These are phyloP conservation scores for Solanum ossicruentum DNA, from an alignment of 257 asterid genomes.

Conservation along the genomic window DNA sequence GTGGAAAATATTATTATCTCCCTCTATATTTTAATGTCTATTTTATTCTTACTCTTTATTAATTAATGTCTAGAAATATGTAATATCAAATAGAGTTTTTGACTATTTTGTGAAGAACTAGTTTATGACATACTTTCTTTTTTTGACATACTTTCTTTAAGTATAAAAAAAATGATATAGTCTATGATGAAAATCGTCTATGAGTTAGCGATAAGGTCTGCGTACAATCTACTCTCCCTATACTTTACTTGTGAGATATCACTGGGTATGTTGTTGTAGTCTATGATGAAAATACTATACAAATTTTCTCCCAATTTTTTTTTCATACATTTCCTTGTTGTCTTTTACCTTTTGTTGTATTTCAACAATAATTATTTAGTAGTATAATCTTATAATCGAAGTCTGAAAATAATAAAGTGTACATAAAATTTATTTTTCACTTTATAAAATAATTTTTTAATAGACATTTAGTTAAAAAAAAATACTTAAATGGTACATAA, in stretches of 20 bases:
- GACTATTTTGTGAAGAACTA: background rate
- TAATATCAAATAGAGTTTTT: background rate
- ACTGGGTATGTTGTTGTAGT: too few species aligned
- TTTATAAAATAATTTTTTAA: background rate
- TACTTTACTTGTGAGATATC: too few species aligned
- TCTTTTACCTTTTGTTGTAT: background rate
- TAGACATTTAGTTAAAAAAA: background rate
- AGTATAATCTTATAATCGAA: background rate
- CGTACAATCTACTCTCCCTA: too few species aligned
- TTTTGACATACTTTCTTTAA: background rate
- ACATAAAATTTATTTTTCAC: background rate
- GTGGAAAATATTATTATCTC: background rate
- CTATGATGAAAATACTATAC: background rate
- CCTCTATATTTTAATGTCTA: background rate
- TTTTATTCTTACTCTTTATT: background rate
- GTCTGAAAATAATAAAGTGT: background rate
- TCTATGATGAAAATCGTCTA: background rate
- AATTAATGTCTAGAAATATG: background rate
- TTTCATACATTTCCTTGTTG: background rate
- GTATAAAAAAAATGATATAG: background rate
- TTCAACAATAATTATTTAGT: background rate
- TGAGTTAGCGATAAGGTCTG: too few species aligned
- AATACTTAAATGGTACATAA: background rate
- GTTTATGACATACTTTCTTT: background rate
- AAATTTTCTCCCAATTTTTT: background rate